These are phyloP conservation scores for Sporothrix schenckii DNA, from an alignment of 2,329 filamentous ascomycete species.

Conservation along the genomic window DNA sequence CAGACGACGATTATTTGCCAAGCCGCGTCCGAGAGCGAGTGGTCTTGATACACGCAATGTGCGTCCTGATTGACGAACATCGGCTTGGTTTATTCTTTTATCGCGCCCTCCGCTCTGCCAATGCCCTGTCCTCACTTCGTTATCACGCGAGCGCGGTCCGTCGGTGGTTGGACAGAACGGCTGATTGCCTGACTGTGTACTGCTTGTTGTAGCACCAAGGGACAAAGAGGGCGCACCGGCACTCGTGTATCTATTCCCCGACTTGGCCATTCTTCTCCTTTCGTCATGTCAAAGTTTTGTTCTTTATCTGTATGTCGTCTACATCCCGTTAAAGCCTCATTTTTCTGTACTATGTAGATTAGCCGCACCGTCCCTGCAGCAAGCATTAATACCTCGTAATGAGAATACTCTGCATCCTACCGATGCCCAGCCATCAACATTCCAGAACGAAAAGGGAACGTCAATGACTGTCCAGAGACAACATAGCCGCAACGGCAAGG, in stretches of 20 bases:
- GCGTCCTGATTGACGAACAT: neutral
- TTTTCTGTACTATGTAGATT: neutral
- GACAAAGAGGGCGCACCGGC: conserved; percentile 11
- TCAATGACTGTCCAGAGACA: neutral
- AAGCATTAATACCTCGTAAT: neutral
- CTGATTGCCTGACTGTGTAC: no score
- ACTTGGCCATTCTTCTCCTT: neutral
- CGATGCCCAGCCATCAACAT: neutral
- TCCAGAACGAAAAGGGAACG: neutral
- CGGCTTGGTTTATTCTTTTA: neutral
- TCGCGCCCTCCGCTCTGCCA: neutral
- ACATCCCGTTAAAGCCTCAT: conserved; percentile 10
- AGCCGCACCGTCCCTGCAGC: conserved; percentile 16
- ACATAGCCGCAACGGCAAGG: neutral
- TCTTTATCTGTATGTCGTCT: neutral
- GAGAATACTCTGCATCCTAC: neutral
- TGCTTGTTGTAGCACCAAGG: neutral
- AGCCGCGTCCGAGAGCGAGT: conserved; percentile 12
- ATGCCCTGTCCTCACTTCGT: neutral
- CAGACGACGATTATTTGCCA: neutral
- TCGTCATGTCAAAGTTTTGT: neutral
- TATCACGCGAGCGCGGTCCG: conserved; percentile 13
- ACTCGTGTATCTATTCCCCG: neutral
- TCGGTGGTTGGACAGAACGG: neutral
- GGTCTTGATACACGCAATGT: neutral